Percentiles rank a stretch among this genome's conserved stretches.
Evolutionary conservation across 352 stramenopile species (phyloP).

Genomic region (Aphanomyces cochlioides): DNA sequence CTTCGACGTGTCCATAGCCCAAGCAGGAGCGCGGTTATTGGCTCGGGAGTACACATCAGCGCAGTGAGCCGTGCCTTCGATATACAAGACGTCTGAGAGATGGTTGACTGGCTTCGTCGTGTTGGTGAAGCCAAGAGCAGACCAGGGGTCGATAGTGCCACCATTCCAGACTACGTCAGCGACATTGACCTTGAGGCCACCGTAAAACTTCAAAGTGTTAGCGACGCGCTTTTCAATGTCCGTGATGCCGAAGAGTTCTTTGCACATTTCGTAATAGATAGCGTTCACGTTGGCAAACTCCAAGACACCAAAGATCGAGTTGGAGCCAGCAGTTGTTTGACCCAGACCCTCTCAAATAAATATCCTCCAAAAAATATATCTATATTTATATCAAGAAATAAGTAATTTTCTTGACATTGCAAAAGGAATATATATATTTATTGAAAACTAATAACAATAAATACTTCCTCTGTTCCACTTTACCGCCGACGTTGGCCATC

Average conservation of each 20-base stretch:
- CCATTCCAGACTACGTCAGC: conserved; percentile 82
- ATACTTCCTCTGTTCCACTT: too few species aligned
- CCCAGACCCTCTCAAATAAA: too few species aligned
- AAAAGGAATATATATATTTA: too few species aligned
- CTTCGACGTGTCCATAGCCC: too few species aligned
- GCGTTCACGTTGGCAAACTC: conserved; percentile 82
- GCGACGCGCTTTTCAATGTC: conserved; percentile 49
- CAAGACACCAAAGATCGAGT: conserved; percentile 43
- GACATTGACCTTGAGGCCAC: conserved; percentile 53
- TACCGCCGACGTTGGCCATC: too few species aligned
- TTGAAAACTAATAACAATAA: too few species aligned
- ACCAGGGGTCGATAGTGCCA: conserved; percentile 76
- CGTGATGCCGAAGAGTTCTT: conserved; percentile 57
- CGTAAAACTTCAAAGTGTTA: conserved; percentile 62
- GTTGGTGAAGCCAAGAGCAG: conserved; percentile 30
- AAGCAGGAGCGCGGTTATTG: too few species aligned
- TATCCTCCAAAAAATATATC: too few species aligned
- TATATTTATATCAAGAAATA: too few species aligned
- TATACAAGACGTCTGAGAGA: conserved; percentile 6
- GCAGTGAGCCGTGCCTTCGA: conserved; percentile 21
- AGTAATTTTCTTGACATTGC: too few species aligned
- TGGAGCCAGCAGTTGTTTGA: conserved; percentile 43
- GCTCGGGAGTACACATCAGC: neutral
- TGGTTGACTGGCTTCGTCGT: conserved; percentile 11
- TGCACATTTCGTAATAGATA: conserved; percentile 71